Base-by-base conservation (phyloP, 768 basidiomycete species). In the Macrocybe gigantea region DNA sequence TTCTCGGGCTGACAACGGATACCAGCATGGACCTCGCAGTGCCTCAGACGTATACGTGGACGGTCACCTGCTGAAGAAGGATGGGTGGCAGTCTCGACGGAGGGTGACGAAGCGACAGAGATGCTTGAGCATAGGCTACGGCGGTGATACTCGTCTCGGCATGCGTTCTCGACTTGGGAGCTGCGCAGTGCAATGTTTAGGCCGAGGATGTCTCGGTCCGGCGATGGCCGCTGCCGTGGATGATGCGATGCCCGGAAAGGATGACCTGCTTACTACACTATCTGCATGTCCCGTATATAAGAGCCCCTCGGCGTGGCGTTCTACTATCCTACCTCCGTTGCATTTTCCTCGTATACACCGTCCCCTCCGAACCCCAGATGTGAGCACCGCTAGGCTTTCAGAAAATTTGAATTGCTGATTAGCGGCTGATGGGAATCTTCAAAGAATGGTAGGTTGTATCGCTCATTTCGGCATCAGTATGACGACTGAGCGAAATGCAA, bases 21-120 rank as follows among this genome's bases (percentile, higher is more conserved):
- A 41, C 45, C 51, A 82, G 80, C 60, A 12, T 71, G 67, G 58
- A 54, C 78, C 15, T 55, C 66, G 34, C 67, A 68, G 29, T 60
- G 69, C 38, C 53, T 78, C 44, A 69, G 74, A 45, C 67, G 75
- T 52, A 58, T 83, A 47, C 70, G 72, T 35, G 78, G 82, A 22
- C 72, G 74, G 39, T 74, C 77, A 10, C 65, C 70, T 44, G 65
- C 72, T 15, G 79, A 76, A 12, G 75, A 78, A 15, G 88, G 88
- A 13, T 88, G 88, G 88, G 74, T 85, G 67, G 82, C 83, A 22
- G 82, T 90, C 38, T 81, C 88, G 36, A 88, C 83, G 29, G 80
- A 82, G 30, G 76, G 71, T 22, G 86, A 87, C 51, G 85, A 86
- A 52, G 70, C 65, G 10, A 70, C 88, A 38, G 89, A 91, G 69